These are phyloP conservation scores for Hyphodiscus sp. DNA, from an alignment of 2,329 filamentous ascomycete genomes.

Conservation along the genomic window DNA sequence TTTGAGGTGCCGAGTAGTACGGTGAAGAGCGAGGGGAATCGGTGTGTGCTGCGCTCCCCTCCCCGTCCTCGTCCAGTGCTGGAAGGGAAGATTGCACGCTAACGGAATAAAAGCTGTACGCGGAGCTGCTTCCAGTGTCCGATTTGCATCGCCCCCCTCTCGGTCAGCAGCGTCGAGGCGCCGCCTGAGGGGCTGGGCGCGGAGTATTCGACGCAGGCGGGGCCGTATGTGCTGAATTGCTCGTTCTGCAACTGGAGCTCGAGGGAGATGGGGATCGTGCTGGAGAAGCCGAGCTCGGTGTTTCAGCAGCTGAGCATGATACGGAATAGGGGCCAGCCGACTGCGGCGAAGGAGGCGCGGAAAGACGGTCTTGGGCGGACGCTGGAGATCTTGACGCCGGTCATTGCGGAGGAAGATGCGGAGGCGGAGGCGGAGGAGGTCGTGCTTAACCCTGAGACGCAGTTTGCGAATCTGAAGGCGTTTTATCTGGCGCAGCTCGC, in stretches of 20 bases:
- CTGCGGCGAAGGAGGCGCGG: conserved; percentile 38
- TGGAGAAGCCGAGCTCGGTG: conserved; percentile 84
- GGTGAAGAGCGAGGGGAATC: conserved; percentile 86
- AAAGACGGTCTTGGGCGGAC: conserved; percentile 23
- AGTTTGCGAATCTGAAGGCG: conserved; percentile 66
- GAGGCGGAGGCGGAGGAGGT: conserved; percentile 35
- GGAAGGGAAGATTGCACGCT: not conserved
- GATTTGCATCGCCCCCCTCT: conserved; percentile 73
- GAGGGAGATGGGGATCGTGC: conserved; percentile 80
- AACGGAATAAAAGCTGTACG: conserved; percentile 57
- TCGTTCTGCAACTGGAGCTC: conserved; percentile 92
- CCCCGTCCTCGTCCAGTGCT: not conserved
- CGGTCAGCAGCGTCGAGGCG: conserved; percentile 63
- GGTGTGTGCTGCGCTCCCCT: conserved; percentile 44
- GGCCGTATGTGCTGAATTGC: conserved; percentile 75
- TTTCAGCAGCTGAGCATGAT: conserved; percentile 71
- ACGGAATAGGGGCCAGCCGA: conserved; percentile 51
- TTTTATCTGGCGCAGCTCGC: conserved; percentile 80
- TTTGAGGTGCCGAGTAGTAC: conserved; percentile 95
- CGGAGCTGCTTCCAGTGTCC: conserved; percentile 96
- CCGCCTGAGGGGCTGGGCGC: conserved; percentile 28
- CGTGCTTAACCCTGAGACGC: conserved; percentile 54
- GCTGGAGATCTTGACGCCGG: conserved; percentile 14
- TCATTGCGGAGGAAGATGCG: conserved; percentile 16
- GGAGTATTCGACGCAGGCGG: conserved; percentile 35